Evolutionary conservation across 2,329 filamentous ascomycete species (phyloP).

Genomic region (Phialophora macrospora): DNA sequence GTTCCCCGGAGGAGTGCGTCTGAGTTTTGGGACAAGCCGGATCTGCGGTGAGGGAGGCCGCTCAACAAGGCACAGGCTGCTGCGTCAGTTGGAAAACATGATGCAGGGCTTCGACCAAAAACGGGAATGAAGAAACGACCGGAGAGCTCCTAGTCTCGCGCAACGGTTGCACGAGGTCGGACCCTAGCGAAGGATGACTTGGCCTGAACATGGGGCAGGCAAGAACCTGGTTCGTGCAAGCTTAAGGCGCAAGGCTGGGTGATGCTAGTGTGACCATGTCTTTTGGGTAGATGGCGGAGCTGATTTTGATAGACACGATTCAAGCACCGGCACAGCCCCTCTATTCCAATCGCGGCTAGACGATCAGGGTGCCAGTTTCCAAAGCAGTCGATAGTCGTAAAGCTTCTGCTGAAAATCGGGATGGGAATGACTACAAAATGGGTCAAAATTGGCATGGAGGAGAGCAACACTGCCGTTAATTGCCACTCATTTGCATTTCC

Average conservation of each 20-base stretch:
- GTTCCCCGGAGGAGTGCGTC: not conserved
- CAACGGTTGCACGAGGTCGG: slow-evolving; percentile 8
- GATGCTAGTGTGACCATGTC: slow-evolving; percentile 4
- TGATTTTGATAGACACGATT: not conserved
- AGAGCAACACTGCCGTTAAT: not conserved
- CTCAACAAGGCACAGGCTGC: not conserved
- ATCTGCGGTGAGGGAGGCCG: not conserved
- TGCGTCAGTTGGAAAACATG: not conserved
- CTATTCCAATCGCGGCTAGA: not conserved
- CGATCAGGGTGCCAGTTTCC: not conserved
- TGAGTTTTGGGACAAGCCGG: not conserved
- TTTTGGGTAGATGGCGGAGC: not conserved
- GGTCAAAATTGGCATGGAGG: not conserved
- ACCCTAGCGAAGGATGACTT: slow-evolving; percentile 5
- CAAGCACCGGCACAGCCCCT: not conserved
- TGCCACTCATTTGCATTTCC: slow-evolving; percentile 1
- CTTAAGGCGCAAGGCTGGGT: slow-evolving; percentile 16
- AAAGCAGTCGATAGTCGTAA: not conserved
- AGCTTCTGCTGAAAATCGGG: not conserved
- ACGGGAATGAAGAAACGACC: slow-evolving; percentile 1
- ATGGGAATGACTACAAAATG: not conserved
- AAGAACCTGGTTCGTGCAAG: not conserved
- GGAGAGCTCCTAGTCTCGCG: slow-evolving; percentile 1
- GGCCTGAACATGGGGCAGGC: slow-evolving; percentile 7
- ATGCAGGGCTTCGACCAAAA: not conserved